phyloP scores from a whole-genome alignment of 1,284 basidiomycete species.

The Fomitopsis pinicola region DNA sequence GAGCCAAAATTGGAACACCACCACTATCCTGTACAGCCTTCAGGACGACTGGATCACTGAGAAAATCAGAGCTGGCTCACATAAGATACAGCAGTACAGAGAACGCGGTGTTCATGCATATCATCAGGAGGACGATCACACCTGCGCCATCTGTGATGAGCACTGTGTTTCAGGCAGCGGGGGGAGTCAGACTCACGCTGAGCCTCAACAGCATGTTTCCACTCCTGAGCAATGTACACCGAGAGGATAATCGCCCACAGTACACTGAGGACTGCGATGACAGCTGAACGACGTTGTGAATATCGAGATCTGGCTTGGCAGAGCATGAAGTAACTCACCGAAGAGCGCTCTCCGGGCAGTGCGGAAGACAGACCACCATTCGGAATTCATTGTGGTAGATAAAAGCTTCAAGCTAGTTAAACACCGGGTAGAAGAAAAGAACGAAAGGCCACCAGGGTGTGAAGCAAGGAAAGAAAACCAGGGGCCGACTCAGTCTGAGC shows the following conservation, averaged over 20 bases:
- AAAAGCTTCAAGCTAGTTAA: conserved; percentile 7
- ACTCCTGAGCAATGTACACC: conserved; percentile 37
- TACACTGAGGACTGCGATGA: conserved; percentile 36
- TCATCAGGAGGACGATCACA: conserved; percentile 32
- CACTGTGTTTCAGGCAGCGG: neutral
- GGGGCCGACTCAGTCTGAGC: conserved; percentile 30
- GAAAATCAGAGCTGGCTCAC: conserved; percentile 25
- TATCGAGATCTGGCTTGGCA: neutral
- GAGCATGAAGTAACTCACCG: conserved; percentile 23
- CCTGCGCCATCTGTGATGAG: conserved; percentile 25
- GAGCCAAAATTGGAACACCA: conserved; percentile 38
- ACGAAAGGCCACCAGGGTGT: conserved; percentile 9
- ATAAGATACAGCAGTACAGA: conserved; percentile 44
- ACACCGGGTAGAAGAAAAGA: conserved; percentile 10
- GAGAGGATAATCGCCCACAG: conserved; percentile 34
- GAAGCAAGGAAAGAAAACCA: conserved; percentile 15
- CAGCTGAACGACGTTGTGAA: conserved; percentile 25
- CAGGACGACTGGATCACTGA: neutral
- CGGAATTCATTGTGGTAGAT: conserved; percentile 17
- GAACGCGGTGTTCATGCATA: conserved; percentile 33
- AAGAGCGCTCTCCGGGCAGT: conserved; percentile 25
- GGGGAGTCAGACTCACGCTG: conserved; percentile 33
- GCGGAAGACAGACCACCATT: conserved; percentile 30
- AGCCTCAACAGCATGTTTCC: conserved; percentile 28
- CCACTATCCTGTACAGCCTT: conserved; percentile 38